These are phyloP conservation scores for Cercospora canescens DNA, from an alignment of 2,329 filamentous ascomycete genomes.

Conservation along the genomic window DNA sequence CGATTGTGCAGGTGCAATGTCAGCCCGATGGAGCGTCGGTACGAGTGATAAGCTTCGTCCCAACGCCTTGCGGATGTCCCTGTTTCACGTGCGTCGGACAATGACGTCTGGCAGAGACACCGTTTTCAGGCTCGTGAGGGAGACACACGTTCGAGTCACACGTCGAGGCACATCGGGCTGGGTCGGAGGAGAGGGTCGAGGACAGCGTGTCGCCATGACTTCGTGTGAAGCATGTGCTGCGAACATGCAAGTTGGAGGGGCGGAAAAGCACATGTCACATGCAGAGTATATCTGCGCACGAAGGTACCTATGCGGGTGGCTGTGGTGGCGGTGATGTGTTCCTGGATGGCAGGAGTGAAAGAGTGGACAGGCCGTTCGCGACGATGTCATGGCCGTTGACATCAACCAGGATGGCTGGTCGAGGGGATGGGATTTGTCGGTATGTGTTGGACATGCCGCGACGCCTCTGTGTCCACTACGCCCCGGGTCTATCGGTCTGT, in stretches of 20 bases:
- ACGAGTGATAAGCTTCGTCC: not conserved
- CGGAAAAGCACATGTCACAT: not conserved
- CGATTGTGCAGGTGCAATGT: not conserved
- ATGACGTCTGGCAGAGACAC: not conserved
- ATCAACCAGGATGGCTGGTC: not conserved
- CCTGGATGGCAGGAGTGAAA: not conserved
- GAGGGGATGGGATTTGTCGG: not conserved
- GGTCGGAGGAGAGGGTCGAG: not conserved
- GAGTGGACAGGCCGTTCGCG: not conserved
- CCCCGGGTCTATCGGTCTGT: no score
- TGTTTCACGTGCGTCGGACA: not conserved
- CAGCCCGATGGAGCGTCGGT: not conserved
- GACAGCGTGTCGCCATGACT: not conserved
- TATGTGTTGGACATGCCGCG: conserved; percentile 2
- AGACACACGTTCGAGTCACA: no score
- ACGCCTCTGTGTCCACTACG: not conserved
- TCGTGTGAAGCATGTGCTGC: not conserved
- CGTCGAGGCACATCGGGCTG: no score
- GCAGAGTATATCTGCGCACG: not conserved
- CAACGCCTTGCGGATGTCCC: not conserved
- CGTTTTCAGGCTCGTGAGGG: no score
- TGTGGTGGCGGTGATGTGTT: conserved; percentile 9
- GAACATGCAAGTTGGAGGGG: not conserved
- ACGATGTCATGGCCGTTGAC: not conserved
- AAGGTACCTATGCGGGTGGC: not conserved